Evolutionary conservation across 176 grass and related monocot species (phyloP).

Genomic region (Alopecurus myosuroides): DNA sequence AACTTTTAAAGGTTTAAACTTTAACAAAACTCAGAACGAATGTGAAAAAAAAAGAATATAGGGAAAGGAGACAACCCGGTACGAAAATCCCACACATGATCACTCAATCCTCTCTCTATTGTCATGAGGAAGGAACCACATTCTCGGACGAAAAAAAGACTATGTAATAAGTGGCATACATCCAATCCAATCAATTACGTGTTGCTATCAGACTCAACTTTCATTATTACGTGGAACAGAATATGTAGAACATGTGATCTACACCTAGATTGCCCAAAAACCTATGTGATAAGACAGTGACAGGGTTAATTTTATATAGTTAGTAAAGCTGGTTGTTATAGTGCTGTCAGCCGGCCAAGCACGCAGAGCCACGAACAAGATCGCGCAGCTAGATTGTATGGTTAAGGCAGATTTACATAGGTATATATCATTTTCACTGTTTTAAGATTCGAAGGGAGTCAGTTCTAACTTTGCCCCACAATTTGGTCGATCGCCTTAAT

Average conservation of each 20-base stretch:
- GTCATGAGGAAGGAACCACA: no score
- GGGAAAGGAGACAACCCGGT: no score
- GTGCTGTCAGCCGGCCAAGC: not conserved
- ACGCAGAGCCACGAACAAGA: conserved; percentile 29
- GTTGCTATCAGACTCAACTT: conserved; percentile 3
- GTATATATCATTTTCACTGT: not conserved
- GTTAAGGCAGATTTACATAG: not conserved
- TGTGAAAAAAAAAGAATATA: no score
- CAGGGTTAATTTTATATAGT: not conserved
- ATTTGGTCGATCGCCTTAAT: not conserved
- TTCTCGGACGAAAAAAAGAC: no score
- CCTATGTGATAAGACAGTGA: conserved; percentile 19
- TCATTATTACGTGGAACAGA: not conserved
- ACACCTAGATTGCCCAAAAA: conserved; percentile 13
- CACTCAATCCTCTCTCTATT: no score
- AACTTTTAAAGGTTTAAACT: no score
- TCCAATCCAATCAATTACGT: conserved; percentile 5
- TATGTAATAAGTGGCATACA: no score
- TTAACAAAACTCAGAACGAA: no score
- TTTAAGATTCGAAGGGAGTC: not conserved
- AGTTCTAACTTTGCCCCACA: not conserved
- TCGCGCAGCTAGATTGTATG: conserved; percentile 7
- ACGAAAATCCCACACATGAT: no score
- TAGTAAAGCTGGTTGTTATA: not conserved
- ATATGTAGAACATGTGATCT: conserved; percentile 19